Conservation (phyloP, 208 protist species). For the Porcisia deanei region DNA sequence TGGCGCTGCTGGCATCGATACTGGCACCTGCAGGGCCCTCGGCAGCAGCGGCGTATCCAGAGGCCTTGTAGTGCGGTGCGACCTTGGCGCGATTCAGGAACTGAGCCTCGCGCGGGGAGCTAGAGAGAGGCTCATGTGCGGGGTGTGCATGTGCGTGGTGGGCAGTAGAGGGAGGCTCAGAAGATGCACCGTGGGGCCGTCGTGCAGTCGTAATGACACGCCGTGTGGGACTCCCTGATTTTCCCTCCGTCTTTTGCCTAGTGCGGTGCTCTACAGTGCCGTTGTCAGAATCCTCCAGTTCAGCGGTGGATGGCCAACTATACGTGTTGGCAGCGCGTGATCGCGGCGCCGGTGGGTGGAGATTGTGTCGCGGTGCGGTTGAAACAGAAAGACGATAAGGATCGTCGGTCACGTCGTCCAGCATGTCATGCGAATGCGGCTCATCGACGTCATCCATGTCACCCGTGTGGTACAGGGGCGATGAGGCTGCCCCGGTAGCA, state of each 20-base stretch:
- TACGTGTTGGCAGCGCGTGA: slow-evolving; percentile 1
- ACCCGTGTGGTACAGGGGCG: slow-evolving; percentile 18
- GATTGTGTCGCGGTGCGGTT: not conserved
- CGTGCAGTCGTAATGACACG: slow-evolving; percentile 23
- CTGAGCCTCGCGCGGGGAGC: slow-evolving; percentile 2
- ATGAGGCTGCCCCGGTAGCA: not conserved
- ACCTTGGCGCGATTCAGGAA: not conserved
- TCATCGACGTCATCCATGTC: slow-evolving; percentile 15
- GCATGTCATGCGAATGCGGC: slow-evolving; percentile 8
- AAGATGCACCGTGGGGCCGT: slow-evolving; percentile 6
- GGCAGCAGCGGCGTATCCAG: not conserved
- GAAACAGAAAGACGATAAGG: slow-evolving; percentile 2
- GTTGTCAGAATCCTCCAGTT: not conserved
- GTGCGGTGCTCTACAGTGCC: not conserved
- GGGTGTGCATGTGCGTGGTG: not conserved
- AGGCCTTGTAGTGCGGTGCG: not conserved
- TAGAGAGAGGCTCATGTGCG: not conserved
- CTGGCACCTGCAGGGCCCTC: not conserved
- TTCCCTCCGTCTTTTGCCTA: not conserved
- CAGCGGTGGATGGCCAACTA: not conserved
- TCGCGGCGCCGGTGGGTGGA: slow-evolving; percentile 1
- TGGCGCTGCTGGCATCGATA: not conserved
- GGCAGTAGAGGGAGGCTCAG: not conserved
- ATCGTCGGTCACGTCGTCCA: slow-evolving; percentile 15
- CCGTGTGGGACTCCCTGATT: not conserved